Evolutionary conservation across 495 filamentous ascomycete genomes (phyloP).

Genomic region (Daldinia decipiens): DNA sequence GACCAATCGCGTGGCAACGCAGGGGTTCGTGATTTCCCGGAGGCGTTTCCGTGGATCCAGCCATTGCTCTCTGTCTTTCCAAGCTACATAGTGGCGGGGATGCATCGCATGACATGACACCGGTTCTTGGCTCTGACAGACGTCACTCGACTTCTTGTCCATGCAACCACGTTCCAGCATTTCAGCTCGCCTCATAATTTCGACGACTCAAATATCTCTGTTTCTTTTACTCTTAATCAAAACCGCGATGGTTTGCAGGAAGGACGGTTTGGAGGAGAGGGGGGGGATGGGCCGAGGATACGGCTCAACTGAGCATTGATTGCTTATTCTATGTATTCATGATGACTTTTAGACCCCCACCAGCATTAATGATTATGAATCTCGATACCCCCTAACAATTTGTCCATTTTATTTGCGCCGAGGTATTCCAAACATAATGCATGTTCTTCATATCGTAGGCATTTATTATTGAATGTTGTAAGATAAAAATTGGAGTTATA

Average conservation of each 20-base stretch:
- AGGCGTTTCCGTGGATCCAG: constrained; percentile 37
- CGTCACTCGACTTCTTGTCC: constrained; percentile 32
- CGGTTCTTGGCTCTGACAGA: constrained; percentile 20
- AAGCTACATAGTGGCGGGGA: constrained; percentile 14
- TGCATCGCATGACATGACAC: constrained; percentile 8
- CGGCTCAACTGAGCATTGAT: constrained; percentile 24
- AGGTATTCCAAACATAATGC: neutral
- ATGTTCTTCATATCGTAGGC: neutral
- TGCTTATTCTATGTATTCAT: constrained; percentile 24
- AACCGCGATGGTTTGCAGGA: constrained; percentile 10
- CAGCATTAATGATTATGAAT: constrained; percentile 41
- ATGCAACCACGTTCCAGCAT: neutral
- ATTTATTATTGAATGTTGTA: no score
- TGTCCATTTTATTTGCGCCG: neutral
- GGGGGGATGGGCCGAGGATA: constrained; percentile 5
- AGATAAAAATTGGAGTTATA: no score
- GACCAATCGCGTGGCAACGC: constrained; percentile 30
- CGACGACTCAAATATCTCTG: constrained; percentile 4
- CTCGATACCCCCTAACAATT: constrained; percentile 38
- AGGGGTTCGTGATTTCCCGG: constrained; percentile 33
- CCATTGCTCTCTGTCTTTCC: constrained; percentile 15
- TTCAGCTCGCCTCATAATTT: constrained; percentile 26
- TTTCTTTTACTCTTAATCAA: constrained; percentile 16
- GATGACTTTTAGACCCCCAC: constrained; percentile 30
- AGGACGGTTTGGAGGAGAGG: neutral